Conservation (phyloP, 257 asterid genomes). For the Scutellaria barbata region DNA sequence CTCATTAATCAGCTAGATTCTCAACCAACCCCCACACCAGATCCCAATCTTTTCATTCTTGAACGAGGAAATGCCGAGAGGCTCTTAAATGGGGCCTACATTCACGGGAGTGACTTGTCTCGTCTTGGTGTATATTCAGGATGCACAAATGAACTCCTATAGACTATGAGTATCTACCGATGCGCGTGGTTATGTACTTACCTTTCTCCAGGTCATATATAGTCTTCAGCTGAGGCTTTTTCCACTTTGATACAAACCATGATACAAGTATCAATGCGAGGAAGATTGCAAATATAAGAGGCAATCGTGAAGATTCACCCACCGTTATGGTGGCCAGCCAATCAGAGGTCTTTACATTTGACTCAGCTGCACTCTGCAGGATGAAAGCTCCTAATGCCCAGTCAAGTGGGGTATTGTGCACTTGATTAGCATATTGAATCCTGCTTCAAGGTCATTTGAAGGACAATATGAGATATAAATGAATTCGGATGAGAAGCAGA, state of each 20-base stretch:
- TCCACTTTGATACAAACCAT: conserved; percentile 62
- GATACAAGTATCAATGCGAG: conserved; percentile 46
- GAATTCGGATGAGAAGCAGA: neutral
- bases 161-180: conserved; percentile 67
- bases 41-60: conserved; percentile 30
- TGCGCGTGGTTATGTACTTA: conserved; percentile 81
- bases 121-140: conserved; percentile 3
- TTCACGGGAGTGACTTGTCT: conserved; percentile 31
- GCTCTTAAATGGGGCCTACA: conserved; percentile 12
- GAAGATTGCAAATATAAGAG: conserved; percentile 49
- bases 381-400: conserved; percentile 97
- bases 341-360: conserved; percentile 47
- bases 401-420: conserved; percentile 77
- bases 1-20: neutral
- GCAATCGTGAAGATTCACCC: conserved; percentile 49
- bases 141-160: conserved; percentile 17
- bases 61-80: neutral
- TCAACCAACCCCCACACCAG: conserved; percentile 13
- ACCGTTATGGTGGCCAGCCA: conserved; percentile 45
- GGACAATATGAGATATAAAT: neutral
- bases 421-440: conserved; percentile 71
- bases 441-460: conserved; percentile 31
- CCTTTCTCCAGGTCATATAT: conserved; percentile 96
- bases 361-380: conserved; percentile 55
- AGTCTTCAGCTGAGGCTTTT: conserved; percentile 85